Evolutionary conservation across 1,139 yeast genomes (phyloP).

Genomic region (Saccharomyces hybrid): DNA sequence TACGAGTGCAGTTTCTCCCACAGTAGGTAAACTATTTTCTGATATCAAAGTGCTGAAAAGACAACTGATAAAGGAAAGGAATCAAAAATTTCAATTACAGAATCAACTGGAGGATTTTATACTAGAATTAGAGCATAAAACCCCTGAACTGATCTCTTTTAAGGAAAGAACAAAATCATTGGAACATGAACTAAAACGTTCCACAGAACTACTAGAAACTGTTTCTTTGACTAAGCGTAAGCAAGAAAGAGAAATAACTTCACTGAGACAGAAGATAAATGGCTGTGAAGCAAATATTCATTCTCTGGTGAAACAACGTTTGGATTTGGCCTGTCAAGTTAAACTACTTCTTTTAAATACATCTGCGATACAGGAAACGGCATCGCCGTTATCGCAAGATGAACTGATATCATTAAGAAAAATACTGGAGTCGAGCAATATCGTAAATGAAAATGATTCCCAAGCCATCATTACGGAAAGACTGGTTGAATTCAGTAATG

Average conservation of each 20-base stretch:
- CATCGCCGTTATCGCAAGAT: constrained; percentile 44
- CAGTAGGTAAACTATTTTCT: neutral
- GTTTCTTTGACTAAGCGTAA: constrained; percentile 36
- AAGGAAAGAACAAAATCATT: constrained; percentile 44
- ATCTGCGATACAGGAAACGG: constrained; percentile 35
- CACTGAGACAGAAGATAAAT: constrained; percentile 30
- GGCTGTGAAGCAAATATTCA: constrained; percentile 36
- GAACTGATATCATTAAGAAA: constrained; percentile 46
- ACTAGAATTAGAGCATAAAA: constrained; percentile 67
- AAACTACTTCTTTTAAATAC: constrained; percentile 49
- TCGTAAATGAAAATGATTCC: constrained; percentile 50
- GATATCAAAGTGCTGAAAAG: constrained; percentile 60
- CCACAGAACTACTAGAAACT: constrained; percentile 42
- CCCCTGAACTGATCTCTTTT: constrained; percentile 69
- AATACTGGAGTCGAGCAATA: constrained; percentile 28
- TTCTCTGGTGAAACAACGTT: constrained; percentile 48
- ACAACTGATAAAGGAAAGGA: constrained; percentile 60
- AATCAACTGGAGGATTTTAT: constrained; percentile 64
- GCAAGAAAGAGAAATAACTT: constrained; percentile 25
- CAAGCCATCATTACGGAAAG: constrained; percentile 66
- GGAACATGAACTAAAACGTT: constrained; percentile 47
- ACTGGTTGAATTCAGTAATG: constrained; percentile 58
- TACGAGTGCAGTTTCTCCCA: neutral
- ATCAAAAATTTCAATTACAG: constrained; percentile 65
- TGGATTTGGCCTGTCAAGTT: constrained; percentile 74